Conservation (phyloP, 192 early-diverging fungal species). For the Coemansia sp. region DNA sequence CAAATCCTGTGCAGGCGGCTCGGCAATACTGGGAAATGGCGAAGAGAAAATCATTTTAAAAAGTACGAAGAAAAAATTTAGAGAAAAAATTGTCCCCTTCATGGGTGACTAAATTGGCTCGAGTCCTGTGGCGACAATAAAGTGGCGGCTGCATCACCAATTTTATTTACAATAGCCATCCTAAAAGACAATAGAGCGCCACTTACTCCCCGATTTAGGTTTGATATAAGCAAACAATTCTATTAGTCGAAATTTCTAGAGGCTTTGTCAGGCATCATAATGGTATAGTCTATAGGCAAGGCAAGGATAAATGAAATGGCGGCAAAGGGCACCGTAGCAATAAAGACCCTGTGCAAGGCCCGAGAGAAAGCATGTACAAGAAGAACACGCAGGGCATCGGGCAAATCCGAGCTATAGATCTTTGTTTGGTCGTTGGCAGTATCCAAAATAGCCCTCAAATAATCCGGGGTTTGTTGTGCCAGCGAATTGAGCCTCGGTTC, state of each 20-base stretch:
- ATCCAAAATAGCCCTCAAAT: conserved; percentile 16
- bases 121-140: neutral
- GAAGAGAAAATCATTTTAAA: conserved; percentile 43
- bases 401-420: conserved; percentile 36
- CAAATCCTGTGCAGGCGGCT: conserved; percentile 37
- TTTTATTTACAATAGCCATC: neutral
- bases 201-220: neutral
- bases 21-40: conserved; percentile 10
- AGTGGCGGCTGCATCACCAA: neutral
- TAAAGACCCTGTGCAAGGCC: conserved; percentile 57
- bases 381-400: conserved; percentile 23
- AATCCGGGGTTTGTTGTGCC: conserved; percentile 22
- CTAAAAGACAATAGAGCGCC: neutral
- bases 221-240: neutral
- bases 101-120: neutral
- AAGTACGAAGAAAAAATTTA: neutral
- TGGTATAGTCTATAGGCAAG: conserved; percentile 19
- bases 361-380: conserved; percentile 53
- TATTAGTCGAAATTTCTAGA: neutral
- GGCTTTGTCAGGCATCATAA: conserved; percentile 16
- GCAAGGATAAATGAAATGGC: conserved; percentile 50
- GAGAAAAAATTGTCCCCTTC: neutral
- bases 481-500: conserved; percentile 13
- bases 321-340: conserved; percentile 55
- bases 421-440: conserved; percentile 19